Evolutionary conservation across 495 filamentous ascomycete genomes (phyloP).

Genomic region (Aspergillus sclerotiicarbonarius): DNA sequence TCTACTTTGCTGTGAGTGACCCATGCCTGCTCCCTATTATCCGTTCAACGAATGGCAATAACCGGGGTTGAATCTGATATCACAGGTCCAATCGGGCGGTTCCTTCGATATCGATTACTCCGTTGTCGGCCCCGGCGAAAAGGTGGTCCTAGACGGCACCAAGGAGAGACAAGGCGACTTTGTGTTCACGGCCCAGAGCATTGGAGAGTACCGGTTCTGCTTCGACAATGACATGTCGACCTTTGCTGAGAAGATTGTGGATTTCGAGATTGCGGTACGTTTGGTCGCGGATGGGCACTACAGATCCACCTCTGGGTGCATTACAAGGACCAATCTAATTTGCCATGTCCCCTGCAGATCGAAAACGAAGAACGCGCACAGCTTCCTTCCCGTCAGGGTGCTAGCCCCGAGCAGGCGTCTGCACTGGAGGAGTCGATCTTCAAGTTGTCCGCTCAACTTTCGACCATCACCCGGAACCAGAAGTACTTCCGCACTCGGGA

Average conservation of each 20-base stretch:
- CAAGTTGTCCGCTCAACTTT: constrained; percentile 90
- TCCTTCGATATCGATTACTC: constrained; percentile 95
- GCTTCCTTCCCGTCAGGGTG: constrained; percentile 87
- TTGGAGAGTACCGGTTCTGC: constrained; percentile 96
- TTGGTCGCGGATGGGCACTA: not conserved
- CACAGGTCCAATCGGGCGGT: constrained; percentile 89
- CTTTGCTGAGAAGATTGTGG: constrained; percentile 95
- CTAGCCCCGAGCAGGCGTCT: constrained; percentile 85
- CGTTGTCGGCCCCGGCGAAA: constrained; percentile 79
- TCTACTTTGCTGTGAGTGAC: constrained; percentile 92
- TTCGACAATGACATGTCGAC: constrained; percentile 99
- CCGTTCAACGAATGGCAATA: not conserved
- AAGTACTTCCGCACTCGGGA: constrained; percentile 99
- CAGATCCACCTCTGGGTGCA: not conserved
- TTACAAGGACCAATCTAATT: constrained; percentile 1
- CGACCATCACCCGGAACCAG: constrained; percentile 96
- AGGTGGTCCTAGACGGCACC: constrained; percentile 77
- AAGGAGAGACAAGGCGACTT: constrained; percentile 98
- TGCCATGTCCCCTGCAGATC: constrained; percentile 55
- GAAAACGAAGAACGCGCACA: constrained; percentile 85
- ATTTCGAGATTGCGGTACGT: constrained; percentile 95
- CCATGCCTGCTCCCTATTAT: not conserved
- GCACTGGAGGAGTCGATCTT: constrained; percentile 92
- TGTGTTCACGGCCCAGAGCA: constrained; percentile 90
- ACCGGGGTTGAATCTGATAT: not conserved